Conservation (phyloP, 495 filamentous ascomycete species). For the Penicillium longicatenatum region DNA sequence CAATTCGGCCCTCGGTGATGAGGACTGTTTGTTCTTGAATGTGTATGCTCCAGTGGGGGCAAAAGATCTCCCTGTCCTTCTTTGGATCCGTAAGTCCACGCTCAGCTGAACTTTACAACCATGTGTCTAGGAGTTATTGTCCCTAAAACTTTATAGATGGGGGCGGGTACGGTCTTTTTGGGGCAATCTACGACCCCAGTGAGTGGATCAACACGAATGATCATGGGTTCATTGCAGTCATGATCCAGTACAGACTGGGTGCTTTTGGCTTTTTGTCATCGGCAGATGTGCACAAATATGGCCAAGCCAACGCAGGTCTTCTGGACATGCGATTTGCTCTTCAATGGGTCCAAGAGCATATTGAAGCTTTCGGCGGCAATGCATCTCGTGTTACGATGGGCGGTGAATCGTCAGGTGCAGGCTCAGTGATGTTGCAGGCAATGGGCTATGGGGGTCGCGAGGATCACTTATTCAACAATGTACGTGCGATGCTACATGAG, state of each 20-base stretch:
- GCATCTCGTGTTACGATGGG: conserved; percentile 36
- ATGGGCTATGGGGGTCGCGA: conserved; percentile 51
- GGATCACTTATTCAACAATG: conserved; percentile 25
- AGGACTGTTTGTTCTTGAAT: conserved; percentile 72
- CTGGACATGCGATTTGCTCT: conserved; percentile 62
- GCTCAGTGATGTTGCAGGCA: conserved; percentile 51
- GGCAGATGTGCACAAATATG: conserved; percentile 11
- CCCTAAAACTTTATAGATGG: conserved; percentile 9
- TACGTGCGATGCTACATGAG: not conserved
- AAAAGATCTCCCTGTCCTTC: conserved; percentile 5
- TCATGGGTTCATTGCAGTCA: conserved; percentile 13
- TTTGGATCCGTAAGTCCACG: conserved; percentile 18
- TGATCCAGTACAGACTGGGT: conserved; percentile 19
- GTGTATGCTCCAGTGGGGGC: conserved; percentile 63
- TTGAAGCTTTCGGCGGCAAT: conserved; percentile 42
- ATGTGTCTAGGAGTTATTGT: not conserved
- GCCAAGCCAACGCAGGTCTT: conserved; percentile 47
- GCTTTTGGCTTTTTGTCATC: conserved; percentile 21
- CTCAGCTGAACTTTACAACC: not conserved
- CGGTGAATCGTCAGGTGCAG: conserved; percentile 46
- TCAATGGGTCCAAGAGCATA: conserved; percentile 58
- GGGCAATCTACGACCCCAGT: conserved; percentile 15
- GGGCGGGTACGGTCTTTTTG: conserved; percentile 15
- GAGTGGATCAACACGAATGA: conserved; percentile 12
- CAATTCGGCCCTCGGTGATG: conserved; percentile 27